Evolutionary conservation across 345 rosid genomes (phyloP), one percentile per base, ranked within the genome.

Genomic region (Mercurialis annua): DNA sequence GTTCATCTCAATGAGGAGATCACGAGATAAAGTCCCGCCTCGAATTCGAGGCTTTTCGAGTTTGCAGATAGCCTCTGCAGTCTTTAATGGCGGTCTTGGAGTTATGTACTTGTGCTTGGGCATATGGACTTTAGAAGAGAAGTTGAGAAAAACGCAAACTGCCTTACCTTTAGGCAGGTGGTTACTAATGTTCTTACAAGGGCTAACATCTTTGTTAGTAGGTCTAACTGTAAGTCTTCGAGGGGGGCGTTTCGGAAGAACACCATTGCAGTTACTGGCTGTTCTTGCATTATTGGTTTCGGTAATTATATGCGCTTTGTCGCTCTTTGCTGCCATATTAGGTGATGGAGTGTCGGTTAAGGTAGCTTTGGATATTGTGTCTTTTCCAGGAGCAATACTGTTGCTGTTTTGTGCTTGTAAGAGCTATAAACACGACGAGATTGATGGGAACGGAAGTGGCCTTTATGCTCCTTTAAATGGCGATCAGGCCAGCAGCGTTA

Each of bases 41-140:
- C 67, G 78, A 54, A 72, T 64, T 52, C 81, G 54, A 8, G 67
- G 71, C 1, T 58, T 64, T 34, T 78, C 86, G 10, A 68, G 68
- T 15, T 69, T 86, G 59, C 90, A 83, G 60, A 67, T 78, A 15
- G 68, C 71, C 0, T 85, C 98, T 48, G 82, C 81, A 15, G 11
- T 82, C 8, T 61, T 81, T 57, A 90, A 90, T 74, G 89, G 88
- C 4, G 66, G 80, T 67, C 69, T 90, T 47, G 98, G 97, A 44
- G 52, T 86, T 43, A 59, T 75, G 30, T 86, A 87, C 77, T 62
- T 87, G 20, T 60, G 86, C 65, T 74, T 81, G 34, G 90, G 88
- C 66, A 54, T 73, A 64, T 88, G 92, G 90, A 67, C 62, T 59
- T 69, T 90, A 62, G 88, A 78, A 71, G 86, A 90, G 78, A 76